phyloP scores from a whole-genome alignment of 1,284 basidiomycete genomes.

The Mycosarcoma maydis region DNA sequence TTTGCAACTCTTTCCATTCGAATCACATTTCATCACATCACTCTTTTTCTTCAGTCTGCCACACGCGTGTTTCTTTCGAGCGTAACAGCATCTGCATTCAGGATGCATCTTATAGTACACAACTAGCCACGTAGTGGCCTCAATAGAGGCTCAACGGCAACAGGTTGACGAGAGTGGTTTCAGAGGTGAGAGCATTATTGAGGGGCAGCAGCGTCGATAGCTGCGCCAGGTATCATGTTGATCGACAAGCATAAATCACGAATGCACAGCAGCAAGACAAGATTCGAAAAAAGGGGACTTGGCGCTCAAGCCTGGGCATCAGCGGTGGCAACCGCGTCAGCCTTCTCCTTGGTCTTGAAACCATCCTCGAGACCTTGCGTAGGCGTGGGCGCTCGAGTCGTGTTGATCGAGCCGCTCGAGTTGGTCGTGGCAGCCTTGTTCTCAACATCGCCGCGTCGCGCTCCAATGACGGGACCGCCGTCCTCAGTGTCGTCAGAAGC shows the following conservation, averaged over 20 bases:
- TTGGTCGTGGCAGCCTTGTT: constrained; percentile 18
- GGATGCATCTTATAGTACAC: constrained; percentile 11
- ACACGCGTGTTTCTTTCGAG: too few species aligned
- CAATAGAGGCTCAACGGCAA: not conserved
- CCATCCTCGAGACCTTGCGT: constrained; percentile 19
- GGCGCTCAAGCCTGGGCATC: constrained; percentile 4
- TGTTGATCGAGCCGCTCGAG: constrained; percentile 20
- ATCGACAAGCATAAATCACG: too few species aligned
- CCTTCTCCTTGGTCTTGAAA: constrained; percentile 21
- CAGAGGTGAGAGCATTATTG: not conserved
- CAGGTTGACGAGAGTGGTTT: not conserved
- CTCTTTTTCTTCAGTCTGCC: too few species aligned
- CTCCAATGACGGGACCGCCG: constrained; percentile 42
- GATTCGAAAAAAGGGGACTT: not conserved
- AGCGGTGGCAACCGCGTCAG: constrained; percentile 2
- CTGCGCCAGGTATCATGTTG: constrained; percentile 18
- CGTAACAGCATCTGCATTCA: too few species aligned
- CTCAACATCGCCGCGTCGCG: constrained; percentile 36
- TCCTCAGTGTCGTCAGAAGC: constrained; percentile 39
- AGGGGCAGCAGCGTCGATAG: not conserved
- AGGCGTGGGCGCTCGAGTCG: constrained; percentile 29
- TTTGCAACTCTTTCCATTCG: too few species aligned
- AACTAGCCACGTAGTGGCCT: not conserved
- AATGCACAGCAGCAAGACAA: not conserved
- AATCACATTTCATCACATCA: too few species aligned